phyloP scores from a whole-genome alignment of 345 rosid genomes.

The Lepidium aucheri region DNA sequence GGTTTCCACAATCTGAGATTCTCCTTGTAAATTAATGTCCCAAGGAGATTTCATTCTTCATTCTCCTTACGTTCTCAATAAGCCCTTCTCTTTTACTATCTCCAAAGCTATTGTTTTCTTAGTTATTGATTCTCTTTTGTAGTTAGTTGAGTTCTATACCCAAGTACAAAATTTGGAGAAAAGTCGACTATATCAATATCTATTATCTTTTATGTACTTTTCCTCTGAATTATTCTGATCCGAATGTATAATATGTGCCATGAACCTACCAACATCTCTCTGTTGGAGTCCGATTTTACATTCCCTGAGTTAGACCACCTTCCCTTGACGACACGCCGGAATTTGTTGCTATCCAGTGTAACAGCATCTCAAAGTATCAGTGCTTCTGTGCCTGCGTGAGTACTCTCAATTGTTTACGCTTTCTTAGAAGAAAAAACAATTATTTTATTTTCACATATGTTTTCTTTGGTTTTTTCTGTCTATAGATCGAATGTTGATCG shows the following conservation, averaged over 20 bases:
- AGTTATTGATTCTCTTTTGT: not conserved
- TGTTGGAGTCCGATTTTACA: not conserved
- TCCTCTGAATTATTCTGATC: not conserved
- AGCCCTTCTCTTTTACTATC: not conserved
- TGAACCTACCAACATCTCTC: slow-evolving; percentile 12
- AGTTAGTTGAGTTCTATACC: not conserved
- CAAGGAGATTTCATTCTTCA: slow-evolving; percentile 12
- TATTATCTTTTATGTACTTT: not conserved
- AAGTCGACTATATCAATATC: not conserved
- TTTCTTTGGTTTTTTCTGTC: not conserved
- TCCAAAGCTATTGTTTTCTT: not conserved
- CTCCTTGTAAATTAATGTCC: not conserved
- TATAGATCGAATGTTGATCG: slow-evolving; percentile 13
- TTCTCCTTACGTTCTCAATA: not conserved
- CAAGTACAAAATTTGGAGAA: not conserved
- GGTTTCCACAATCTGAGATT: slow-evolving; percentile 1
- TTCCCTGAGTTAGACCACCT: slow-evolving; percentile 18
- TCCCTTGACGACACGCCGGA: slow-evolving; percentile 15
- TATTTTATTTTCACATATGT: not conserved
- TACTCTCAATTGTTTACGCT: not conserved
- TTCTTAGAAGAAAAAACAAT: not conserved
- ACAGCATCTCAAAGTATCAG: slow-evolving; percentile 1
- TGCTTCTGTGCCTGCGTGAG: slow-evolving; percentile 18
- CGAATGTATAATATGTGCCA: slow-evolving; percentile 18
- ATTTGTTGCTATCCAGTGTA: slow-evolving; percentile 1